Base-by-base conservation (phyloP, 306 rosid genomes). In the Leucaena leucocephala region DNA sequence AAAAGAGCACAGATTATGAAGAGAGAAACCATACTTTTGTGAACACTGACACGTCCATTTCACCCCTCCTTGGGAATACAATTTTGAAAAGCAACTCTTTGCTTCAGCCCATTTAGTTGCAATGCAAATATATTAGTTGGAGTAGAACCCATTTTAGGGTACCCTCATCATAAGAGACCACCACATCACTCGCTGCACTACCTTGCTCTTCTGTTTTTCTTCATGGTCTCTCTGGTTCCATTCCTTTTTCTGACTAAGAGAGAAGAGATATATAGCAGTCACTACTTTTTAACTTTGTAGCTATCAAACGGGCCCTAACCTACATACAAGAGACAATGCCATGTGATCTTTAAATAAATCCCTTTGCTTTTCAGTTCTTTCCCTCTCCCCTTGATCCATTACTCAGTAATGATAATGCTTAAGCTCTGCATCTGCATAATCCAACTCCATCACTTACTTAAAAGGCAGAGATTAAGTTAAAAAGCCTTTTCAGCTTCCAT, bases 291-390 rank as follows among this genome's bases (percentile, higher is more conserved):
- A 59, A 59, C 1, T 59, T 59, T 84, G 78, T 80, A 71, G 78
- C 82, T 57, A 55, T 74, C 67, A 65, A 71, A 54, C 85, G 76
- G 74, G 68, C 55, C 27, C 27, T 27, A 27, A 27, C 1, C 27
- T 27, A 14, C 70, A 27, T 65, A 38, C 13, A 78, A 21, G 69
- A 87, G 94, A 90, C 97, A 92, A 83, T 50, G 84, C 86, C 97
- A 92, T 79, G 94, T 92, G 94, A 85, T 79, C 81, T 80, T 71
- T 82, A 82, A 80, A 81, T 74, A 55, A 55, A 50, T 5, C 33
- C 88, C 82, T 17, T 81, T 83, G 88, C 27, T 27, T 27, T 27
- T 27, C 27, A 27, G 83, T 82, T 86, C 85, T 84, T 81, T 82
- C 85, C 86, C 86, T 78, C 84, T 48, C 44, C 80, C 1, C 27